These are phyloP conservation scores for Tulasnella sp. DNA, from an alignment of 768 basidiomycete species.

Conservation along the genomic window DNA sequence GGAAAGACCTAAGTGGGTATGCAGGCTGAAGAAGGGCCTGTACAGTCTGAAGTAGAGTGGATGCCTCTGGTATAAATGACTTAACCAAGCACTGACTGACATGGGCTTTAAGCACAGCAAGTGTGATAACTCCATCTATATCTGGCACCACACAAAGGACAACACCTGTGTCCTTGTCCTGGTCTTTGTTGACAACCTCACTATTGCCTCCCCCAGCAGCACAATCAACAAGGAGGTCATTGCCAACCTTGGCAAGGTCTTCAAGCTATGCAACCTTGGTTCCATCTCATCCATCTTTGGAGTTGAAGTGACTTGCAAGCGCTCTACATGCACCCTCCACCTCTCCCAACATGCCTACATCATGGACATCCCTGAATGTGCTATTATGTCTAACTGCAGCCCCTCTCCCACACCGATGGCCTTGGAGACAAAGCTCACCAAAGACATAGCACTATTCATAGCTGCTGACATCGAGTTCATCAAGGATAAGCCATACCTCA, in stretches of 20 bases:
- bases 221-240: slow-evolving; percentile 16
- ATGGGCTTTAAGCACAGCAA: no score
- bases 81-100: not conserved
- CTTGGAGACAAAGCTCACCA: slow-evolving; percentile 23
- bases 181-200: slow-evolving; percentile 22
- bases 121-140: no score
- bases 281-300: slow-evolving; percentile 18
- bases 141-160: no score
- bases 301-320: slow-evolving; percentile 19
- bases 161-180: not conserved
- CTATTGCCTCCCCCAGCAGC: not conserved
- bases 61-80: no score
- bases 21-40: no score
- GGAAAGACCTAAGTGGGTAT: no score
- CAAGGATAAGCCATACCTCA: slow-evolving; percentile 7
- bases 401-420: slow-evolving; percentile 20
- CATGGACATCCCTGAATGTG: slow-evolving; percentile 16
- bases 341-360: slow-evolving; percentile 20
- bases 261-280: slow-evolving; percentile 22
- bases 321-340: not conserved
- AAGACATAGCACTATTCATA: slow-evolving; percentile 23
- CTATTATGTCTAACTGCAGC: slow-evolving; percentile 13
- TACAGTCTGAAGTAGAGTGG: no score
- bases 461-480: slow-evolving; percentile 19
- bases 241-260: slow-evolving; percentile 21